Percentiles rank a stretch among this genome's conserved stretches.
Evolutionary conservation across 768 basidiomycete genomes (phyloP).

Genomic region (Tephrocybe sp.): DNA sequence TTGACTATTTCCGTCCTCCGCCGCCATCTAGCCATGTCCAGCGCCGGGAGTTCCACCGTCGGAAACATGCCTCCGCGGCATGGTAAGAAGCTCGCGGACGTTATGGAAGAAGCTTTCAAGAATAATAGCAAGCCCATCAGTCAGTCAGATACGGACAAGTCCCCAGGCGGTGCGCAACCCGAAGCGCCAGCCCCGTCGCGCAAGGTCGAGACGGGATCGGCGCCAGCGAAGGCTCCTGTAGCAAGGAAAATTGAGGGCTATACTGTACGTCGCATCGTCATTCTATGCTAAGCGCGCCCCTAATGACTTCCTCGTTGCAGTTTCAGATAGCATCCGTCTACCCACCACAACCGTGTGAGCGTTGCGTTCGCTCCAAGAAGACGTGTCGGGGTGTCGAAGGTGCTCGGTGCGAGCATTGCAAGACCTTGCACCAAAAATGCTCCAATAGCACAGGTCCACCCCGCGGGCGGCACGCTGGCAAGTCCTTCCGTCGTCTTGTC

Average conservation of each 20-base stretch:
- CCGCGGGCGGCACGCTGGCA: slow-evolving; percentile 39
- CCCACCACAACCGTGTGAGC: slow-evolving; percentile 43
- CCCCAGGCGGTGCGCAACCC: slow-evolving; percentile 28
- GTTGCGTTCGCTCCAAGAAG: slow-evolving; percentile 42
- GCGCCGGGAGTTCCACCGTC: slow-evolving; percentile 33
- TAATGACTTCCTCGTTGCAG: slow-evolving; percentile 1
- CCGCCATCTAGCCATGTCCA: slow-evolving; percentile 26
- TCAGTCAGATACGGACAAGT: slow-evolving; percentile 24
- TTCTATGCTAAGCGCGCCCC: not conserved
- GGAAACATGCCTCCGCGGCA: slow-evolving; percentile 34
- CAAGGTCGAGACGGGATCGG: slow-evolving; percentile 1
- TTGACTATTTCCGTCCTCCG: not conserved
- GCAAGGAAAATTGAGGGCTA: slow-evolving; percentile 26
- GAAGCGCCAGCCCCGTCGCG: slow-evolving; percentile 16
- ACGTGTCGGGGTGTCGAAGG: slow-evolving; percentile 42
- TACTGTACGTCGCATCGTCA: slow-evolving; percentile 15
- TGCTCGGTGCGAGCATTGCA: slow-evolving; percentile 47
- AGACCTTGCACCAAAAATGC: slow-evolving; percentile 46
- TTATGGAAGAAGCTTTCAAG: slow-evolving; percentile 33
- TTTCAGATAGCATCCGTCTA: slow-evolving; percentile 25
- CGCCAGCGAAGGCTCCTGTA: slow-evolving; percentile 26
- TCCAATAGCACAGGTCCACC: slow-evolving; percentile 45
- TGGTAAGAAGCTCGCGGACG: slow-evolving; percentile 27
- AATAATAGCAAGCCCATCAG: slow-evolving; percentile 21
- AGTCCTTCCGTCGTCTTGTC: slow-evolving; percentile 13